Evolutionary conservation across 305 asterid genomes (phyloP), one percentile per base, ranked within the genome.

Genomic region (Fraxinus ornus): DNA sequence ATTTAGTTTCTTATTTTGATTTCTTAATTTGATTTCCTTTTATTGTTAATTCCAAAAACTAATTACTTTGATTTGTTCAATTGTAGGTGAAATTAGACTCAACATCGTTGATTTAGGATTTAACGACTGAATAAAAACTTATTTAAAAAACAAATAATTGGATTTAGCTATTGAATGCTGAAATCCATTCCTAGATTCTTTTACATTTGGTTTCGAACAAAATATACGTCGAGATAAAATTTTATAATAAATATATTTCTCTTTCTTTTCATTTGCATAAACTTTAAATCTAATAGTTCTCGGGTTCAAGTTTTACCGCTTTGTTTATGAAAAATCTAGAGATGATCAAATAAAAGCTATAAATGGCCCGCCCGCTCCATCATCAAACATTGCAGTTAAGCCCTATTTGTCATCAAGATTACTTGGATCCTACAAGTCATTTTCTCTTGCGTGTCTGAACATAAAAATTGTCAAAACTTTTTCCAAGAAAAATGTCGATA

Each of bases 341-440:
- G 78, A 83, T 81, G 89, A 90, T 86, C 81, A 78, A 9, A 7
- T 8, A 86, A 89, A 86, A 84, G 80, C 24, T 80, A 55, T 17
- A 49, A 55, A 81, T 85, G 94, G 92, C 68, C 93, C 94, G 92
- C 68, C 93, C 94, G 88, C 75, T 68, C 37, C 75, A 83, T 89
- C 92, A 88, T 89, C 85, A 85, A 80, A 52, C 13, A 80, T 80
- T 84, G 83, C 68, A 81, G 57, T 85, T 44, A 30, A 76, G 88
- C 83, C 91, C 68, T 79, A 72, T 73, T 76, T 57, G 72, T 82
- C 62, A 88, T 87, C 82, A 92, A 91, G 78, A 76, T 73, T 77
- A 70, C 49, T 88, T 88, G 88, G 86, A 78, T 87, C 82, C 82
- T 62, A 84, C 84, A 62, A 77, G 81, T 22, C 33, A 22, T 64